Evolutionary conservation across 352 stramenopile genomes (phyloP).

Genomic region (Saprolegnia parasitica): DNA sequence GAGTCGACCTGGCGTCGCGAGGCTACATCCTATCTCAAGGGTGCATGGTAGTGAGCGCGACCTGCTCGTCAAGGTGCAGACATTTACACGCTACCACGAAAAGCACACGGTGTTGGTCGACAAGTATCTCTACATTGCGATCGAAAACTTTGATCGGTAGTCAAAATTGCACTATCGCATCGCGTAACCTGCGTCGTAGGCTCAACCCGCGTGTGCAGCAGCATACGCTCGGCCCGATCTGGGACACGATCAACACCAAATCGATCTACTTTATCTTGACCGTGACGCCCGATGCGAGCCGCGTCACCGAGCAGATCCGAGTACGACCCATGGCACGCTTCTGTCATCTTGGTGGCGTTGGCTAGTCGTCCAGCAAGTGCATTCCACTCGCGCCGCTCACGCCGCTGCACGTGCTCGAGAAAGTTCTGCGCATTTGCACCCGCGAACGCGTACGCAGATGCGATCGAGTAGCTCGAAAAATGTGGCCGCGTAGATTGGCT

Average conservation of each 20-base stretch:
- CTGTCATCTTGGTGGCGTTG: conserved; percentile 29
- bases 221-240: conserved; percentile 50
- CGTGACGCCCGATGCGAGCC: conserved; percentile 45
- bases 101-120: conserved; percentile 27
- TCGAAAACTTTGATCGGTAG: conserved; percentile 61
- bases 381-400: conserved; percentile 40
- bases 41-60: conserved; percentile 37
- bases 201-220: conserved; percentile 57
- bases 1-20: conserved; percentile 33
- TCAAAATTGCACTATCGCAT: neutral
- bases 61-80: conserved; percentile 40
- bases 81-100: conserved; percentile 32
- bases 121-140: conserved; percentile 37
- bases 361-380: conserved; percentile 17
- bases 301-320: conserved; percentile 60
- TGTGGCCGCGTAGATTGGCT: conserved; percentile 46
- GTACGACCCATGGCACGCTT: conserved; percentile 34
- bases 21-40: neutral
- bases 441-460: conserved; percentile 37
- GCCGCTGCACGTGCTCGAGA: conserved; percentile 43
- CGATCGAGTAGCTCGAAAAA: neutral
- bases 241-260: conserved; percentile 46
- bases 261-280: conserved; percentile 54
- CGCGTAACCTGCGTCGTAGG: conserved; percentile 32
- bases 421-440: conserved; percentile 50